Evolutionary conservation across 495 filamentous ascomycete species (phyloP), one percentile per base, ranked within the genome.

Genomic region (Penicillium subrubescens): DNA sequence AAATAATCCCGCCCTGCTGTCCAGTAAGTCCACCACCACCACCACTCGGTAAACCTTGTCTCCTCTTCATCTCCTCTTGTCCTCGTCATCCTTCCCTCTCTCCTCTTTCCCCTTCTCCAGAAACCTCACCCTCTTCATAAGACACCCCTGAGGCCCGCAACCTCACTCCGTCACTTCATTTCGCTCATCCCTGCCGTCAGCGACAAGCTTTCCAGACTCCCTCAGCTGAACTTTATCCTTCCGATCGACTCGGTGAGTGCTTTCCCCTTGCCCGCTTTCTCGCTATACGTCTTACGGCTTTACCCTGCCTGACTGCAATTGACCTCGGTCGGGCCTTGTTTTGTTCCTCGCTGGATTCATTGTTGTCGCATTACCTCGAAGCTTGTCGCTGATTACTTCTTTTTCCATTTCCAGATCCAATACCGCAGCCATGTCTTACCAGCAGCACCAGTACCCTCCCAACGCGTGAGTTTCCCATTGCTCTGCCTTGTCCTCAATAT

Each of bases 341-440:
- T n/a, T n/a, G 7, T 19, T 31, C 56, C 31, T 31, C 11, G 37
- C 43, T 52, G 31, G 25, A 6, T 21, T 48, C 44, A 48, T 58
- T 21, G 19, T 50, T 15, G 10, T 52, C 29, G 34, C 37, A 62
- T 57, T 29, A 43, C 25, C 27, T 15, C 56, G 15, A 27, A 23
- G 2, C 15, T 57, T 21, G 14, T 15, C 41, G 39, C 65, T 71
- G 53, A 71, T 55, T 54, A 19, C 25, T 60, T 50, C 29, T 48
- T 1, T 34, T 41, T 35, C 23, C 2, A 17, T 17, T 57, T 57
- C 11, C n/a, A 71, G 63, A 46, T 50, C 14, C 8, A 23, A 34
- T 2, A 62, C 17, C 31, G 53, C 25, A 71, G 68, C 5, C 8
- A 86, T 86, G 82, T 71, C 82, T 59, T 78, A 71, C 69, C 76